These are phyloP conservation scores for Sporothrix globosa DNA, from an alignment of 2,329 filamentous ascomycete species.

Conservation along the genomic window DNA sequence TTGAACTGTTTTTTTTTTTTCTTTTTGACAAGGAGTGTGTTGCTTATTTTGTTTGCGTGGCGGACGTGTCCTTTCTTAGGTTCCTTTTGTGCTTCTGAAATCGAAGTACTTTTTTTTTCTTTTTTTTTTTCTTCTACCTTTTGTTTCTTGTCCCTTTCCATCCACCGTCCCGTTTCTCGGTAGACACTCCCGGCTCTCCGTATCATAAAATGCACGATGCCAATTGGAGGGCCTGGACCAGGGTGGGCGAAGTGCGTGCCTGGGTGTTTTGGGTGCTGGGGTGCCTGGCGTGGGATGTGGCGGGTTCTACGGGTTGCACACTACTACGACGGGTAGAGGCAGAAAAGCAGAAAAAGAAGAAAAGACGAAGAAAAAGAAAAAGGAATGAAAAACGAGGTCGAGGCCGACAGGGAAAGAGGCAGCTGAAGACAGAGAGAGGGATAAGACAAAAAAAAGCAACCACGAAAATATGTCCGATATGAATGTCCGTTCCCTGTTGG, in stretches of 20 bases:
- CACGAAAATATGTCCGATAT: constrained; percentile 14
- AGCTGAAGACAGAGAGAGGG: background rate
- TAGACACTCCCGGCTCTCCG: constrained; percentile 20
- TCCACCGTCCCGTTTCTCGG: constrained; percentile 23
- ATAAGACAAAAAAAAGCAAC: constrained; percentile 6
- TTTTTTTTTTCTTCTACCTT: no score
- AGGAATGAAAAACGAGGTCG: no score
- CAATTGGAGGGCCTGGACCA: constrained; percentile 9
- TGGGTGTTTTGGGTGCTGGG: background rate
- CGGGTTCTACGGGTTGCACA: background rate
- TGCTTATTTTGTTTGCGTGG: constrained; percentile 9
- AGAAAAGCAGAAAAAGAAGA: background rate
- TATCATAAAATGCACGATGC: constrained; percentile 12
- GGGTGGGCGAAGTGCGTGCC: background rate
- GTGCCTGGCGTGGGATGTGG: background rate
- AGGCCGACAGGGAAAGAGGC: no score
- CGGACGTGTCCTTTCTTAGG: background rate
- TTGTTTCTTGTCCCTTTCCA: constrained; percentile 5
- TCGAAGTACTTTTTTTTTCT: no score
- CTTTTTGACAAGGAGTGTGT: background rate
- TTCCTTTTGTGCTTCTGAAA: background rate
- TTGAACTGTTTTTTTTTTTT: background rate
- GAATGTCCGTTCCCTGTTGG: background rate
- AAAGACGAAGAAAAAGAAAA: constrained; percentile 2
- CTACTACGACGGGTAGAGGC: constrained; percentile 13